Evolutionary conservation across 345 rosid species (phyloP).

Genomic region (Brassica incana): DNA sequence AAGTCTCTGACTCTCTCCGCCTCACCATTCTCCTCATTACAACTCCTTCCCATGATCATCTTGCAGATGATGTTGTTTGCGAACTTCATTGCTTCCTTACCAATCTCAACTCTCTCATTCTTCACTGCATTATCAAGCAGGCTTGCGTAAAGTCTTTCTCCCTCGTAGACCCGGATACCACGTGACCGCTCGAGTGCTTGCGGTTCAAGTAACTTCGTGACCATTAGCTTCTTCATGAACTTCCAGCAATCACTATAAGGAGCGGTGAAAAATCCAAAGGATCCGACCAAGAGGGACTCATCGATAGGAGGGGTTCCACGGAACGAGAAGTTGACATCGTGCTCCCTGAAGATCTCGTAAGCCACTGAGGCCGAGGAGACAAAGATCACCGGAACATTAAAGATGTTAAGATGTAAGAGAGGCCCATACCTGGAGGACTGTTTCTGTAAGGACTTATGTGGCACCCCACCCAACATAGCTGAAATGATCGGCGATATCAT

Average conservation of each 20-base stretch:
- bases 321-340: neutral
- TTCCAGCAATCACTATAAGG: neutral
- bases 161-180: neutral
- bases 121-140: neutral
- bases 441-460: neutral
- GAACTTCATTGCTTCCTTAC: conserved; percentile 2
- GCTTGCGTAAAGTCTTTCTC: neutral
- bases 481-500: too few species aligned
- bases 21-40: neutral
- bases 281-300: neutral
- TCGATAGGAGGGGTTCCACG: neutral
- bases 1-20: conserved; percentile 6
- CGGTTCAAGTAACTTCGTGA: neutral
- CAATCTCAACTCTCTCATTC: conserved; percentile 1
- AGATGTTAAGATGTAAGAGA: neutral
- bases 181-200: neutral
- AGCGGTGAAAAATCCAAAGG: neutral
- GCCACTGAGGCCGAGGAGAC: neutral
- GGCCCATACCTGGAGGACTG: neutral
- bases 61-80: neutral
- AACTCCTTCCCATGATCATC: conserved; percentile 4
- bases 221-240: neutral
- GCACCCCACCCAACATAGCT: too few species aligned
- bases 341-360: neutral
- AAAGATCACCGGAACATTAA: neutral